Conservation (phyloP, 2,329 filamentous ascomycete genomes). For the Albophoma yamanashiensis region DNA sequence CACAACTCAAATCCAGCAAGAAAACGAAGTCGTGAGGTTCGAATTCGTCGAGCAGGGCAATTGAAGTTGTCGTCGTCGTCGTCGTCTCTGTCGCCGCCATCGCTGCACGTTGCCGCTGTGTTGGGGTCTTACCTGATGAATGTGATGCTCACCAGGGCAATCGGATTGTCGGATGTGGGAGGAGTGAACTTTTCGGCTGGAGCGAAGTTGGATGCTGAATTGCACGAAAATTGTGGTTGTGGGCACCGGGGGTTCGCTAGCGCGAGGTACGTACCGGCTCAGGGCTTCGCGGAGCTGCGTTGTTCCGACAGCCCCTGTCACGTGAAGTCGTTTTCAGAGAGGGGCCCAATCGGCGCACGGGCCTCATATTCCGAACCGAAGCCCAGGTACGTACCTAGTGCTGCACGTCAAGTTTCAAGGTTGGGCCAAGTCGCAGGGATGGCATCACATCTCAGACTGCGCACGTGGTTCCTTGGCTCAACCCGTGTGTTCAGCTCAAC, state of each 20-base stretch:
- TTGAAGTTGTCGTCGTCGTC: background rate
- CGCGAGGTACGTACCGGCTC: constrained; percentile 19
- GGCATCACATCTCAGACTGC: background rate
- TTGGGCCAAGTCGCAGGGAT: too few species aligned
- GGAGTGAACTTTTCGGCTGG: constrained; percentile 24
- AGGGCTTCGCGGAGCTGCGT: constrained; percentile 16
- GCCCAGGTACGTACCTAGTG: too few species aligned
- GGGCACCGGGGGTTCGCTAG: constrained; percentile 23
- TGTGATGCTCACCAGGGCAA: constrained; percentile 36
- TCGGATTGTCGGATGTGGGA: constrained; percentile 31
- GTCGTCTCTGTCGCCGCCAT: background rate
- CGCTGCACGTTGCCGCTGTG: background rate
- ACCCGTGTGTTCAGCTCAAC: background rate
- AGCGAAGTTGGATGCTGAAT: constrained; percentile 19
- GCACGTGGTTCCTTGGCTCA: too few species aligned
- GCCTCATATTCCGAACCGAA: too few species aligned
- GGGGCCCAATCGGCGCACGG: too few species aligned
- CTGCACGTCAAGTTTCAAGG: too few species aligned
- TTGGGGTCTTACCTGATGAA: constrained; percentile 35
- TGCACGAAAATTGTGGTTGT: constrained; percentile 29
- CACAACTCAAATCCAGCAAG: background rate
- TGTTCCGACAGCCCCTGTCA: constrained; percentile 10
- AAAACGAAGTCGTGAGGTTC: constrained; percentile 10
- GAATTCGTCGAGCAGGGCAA: constrained; percentile 11
- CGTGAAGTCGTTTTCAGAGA: background rate